Evolutionary conservation across 1,284 basidiomycete species (phyloP).

Genomic region (Athelia sp.): DNA sequence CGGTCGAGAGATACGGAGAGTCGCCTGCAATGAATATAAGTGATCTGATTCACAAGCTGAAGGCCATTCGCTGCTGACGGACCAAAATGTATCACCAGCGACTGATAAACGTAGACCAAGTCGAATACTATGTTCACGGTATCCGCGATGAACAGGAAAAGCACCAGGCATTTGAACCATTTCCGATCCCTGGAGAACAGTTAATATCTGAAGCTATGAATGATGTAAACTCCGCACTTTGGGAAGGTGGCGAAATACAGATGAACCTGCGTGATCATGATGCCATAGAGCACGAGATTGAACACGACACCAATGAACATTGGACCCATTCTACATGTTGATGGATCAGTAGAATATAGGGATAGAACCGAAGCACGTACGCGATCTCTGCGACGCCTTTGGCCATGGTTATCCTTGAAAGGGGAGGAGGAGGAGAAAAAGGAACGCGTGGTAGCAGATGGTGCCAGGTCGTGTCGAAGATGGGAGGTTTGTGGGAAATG

Average conservation of each 20-base stretch:
- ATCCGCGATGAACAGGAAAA: conserved; percentile 23
- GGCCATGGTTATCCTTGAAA: neutral
- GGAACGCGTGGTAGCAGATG: too few relatives aligned
- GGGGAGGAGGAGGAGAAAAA: too few relatives aligned
- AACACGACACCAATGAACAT: conserved; percentile 24
- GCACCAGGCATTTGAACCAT: conserved; percentile 1
- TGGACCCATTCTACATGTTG: conserved; percentile 14
- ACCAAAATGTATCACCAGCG: conserved; percentile 23
- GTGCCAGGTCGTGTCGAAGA: too few relatives aligned
- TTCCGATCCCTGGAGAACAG: neutral
- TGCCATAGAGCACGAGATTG: conserved; percentile 24
- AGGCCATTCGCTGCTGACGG: neutral
- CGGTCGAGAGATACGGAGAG: neutral
- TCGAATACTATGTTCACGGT: conserved; percentile 23
- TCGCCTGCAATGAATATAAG: conserved; percentile 2
- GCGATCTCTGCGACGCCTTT: neutral
- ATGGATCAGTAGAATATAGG: neutral
- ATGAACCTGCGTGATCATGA: conserved; percentile 24
- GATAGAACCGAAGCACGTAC: neutral
- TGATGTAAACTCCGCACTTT: conserved; percentile 1
- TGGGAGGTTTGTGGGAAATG: too few relatives aligned
- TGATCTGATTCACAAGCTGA: neutral
- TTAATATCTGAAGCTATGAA: too few relatives aligned
- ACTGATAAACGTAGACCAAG: conserved; percentile 23
- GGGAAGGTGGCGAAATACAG: conserved; percentile 15